Evolutionary conservation across 129 eudicot species (phyloP).

Genomic region (Apium graveolens): DNA sequence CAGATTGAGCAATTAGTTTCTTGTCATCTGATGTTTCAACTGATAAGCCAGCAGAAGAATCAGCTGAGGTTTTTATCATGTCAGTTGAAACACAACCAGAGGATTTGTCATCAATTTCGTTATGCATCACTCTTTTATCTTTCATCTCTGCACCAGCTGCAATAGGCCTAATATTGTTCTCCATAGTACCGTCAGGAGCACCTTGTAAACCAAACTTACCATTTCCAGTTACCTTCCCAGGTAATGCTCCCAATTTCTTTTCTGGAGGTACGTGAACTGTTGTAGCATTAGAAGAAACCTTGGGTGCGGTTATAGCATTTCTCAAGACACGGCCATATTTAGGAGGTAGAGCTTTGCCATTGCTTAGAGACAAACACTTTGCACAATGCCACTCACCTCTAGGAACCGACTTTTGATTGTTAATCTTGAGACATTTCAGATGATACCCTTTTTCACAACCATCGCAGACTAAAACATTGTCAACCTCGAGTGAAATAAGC

Average conservation of each 20-base stretch:
- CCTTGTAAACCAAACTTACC: slow-evolving; percentile 32
- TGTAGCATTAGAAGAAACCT: slow-evolving; percentile 41
- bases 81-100: slow-evolving; percentile 22
- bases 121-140: slow-evolving; percentile 19
- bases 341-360: slow-evolving; percentile 89
- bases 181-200: slow-evolving; percentile 22
- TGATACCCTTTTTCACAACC: slow-evolving; percentile 95
- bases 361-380: slow-evolving; percentile 67
- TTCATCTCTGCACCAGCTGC: slow-evolving; percentile 19
- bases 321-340: slow-evolving; percentile 96
- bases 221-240: slow-evolving; percentile 37
- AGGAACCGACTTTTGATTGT: slow-evolving; percentile 52
- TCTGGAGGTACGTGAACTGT: slow-evolving; percentile 37
- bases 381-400: slow-evolving; percentile 94
- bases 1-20: slow-evolving; percentile 18
- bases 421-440: slow-evolving; percentile 60
- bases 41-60: slow-evolving; percentile 18
- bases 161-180: slow-evolving; percentile 13
- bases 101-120: slow-evolving; percentile 20
- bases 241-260: slow-evolving; percentile 30
- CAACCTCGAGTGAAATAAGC: slow-evolving; percentile 44
- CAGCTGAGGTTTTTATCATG: slow-evolving; percentile 6
- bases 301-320: slow-evolving; percentile 40
- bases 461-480: slow-evolving; percentile 74
- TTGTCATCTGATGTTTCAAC: slow-evolving; percentile 30